Conservation (phyloP, 2,329 filamentous ascomycete species). For the Neofusicoccum parvum region DNA sequence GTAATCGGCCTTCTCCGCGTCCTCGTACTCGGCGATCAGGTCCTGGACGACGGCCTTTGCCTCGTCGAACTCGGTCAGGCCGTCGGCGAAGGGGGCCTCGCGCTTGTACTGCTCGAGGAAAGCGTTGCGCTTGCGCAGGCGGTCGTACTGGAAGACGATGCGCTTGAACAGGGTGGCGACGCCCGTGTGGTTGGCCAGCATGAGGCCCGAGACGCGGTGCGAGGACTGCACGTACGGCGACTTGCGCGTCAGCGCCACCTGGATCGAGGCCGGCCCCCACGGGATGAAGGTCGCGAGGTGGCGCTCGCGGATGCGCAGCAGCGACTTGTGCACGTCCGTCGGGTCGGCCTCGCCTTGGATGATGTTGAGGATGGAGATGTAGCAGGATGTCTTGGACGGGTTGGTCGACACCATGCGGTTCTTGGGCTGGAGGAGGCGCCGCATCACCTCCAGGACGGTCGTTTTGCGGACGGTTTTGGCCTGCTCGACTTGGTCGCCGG, state of each 20-base stretch:
- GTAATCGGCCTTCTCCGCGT: constrained; percentile 88
- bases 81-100: constrained; percentile 89
- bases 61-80: constrained; percentile 92
- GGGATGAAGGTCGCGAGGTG: constrained; percentile 95
- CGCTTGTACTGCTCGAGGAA: constrained; percentile 97
- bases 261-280: constrained; percentile 96
- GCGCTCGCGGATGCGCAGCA: constrained; percentile 92
- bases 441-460: constrained; percentile 97
- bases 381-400: constrained; percentile 95
- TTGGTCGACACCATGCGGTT: constrained; percentile 98
- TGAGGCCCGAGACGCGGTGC: constrained; percentile 91
- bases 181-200: constrained; percentile 97
- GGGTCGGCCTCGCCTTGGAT: constrained; percentile 98
- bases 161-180: constrained; percentile 96
- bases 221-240: constrained; percentile 94
- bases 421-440: constrained; percentile 91
- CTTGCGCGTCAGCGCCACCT: constrained; percentile 94
- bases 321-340: constrained; percentile 94
- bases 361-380: constrained; percentile 98
- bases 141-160: constrained; percentile 89
- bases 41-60: constrained; percentile 88
- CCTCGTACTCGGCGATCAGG: constrained; percentile 92
- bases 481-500: constrained; percentile 91
- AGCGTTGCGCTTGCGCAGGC: constrained; percentile 92
- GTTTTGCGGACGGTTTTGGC: constrained; percentile 98